Evolutionary conservation across 768 basidiomycete species (phyloP).

Genomic region (Pisolithus tinctorius): DNA sequence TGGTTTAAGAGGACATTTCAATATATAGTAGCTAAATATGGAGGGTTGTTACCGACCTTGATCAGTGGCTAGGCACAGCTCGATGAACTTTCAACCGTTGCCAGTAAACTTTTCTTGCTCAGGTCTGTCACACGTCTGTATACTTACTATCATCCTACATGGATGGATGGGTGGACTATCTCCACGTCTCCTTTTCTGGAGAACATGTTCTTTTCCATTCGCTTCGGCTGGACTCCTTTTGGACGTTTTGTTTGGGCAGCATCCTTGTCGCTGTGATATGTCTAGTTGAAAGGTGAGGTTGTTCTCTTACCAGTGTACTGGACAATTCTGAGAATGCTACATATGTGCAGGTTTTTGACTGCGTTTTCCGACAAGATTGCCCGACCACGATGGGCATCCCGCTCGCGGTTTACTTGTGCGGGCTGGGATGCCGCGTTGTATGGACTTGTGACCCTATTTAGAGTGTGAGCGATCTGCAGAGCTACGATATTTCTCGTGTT

Average conservation of each 20-base stretch:
- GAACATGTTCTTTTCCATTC: constrained; percentile 39
- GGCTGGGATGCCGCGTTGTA: constrained; percentile 52
- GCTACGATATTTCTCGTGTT: background rate
- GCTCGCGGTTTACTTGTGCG: constrained; percentile 39
- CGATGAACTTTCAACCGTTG: too few species aligned
- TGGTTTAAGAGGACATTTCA: too few species aligned
- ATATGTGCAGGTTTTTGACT: constrained; percentile 38
- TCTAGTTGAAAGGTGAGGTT: constrained; percentile 47
- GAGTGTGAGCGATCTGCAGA: constrained; percentile 43
- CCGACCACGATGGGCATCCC: constrained; percentile 34
- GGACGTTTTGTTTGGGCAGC: constrained; percentile 41
- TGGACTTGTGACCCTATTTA: constrained; percentile 47
- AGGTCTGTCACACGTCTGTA: background rate
- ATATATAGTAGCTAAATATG: too few species aligned
- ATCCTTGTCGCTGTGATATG: constrained; percentile 44
- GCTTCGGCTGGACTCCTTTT: constrained; percentile 41
- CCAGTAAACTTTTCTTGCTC: background rate
- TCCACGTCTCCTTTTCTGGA: constrained; percentile 36
- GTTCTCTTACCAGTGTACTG: background rate
- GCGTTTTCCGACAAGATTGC: constrained; percentile 43
- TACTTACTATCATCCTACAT: constrained; percentile 14
- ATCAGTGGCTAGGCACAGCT: too few species aligned
- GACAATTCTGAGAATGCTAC: background rate
- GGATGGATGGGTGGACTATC: constrained; percentile 43
- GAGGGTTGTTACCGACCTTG: too few species aligned